Percentiles rank a stretch among this genome's conserved stretches.
phyloP scores from a whole-genome alignment of 1,139 yeast genomes.

The Candida neerlandica region DNA sequence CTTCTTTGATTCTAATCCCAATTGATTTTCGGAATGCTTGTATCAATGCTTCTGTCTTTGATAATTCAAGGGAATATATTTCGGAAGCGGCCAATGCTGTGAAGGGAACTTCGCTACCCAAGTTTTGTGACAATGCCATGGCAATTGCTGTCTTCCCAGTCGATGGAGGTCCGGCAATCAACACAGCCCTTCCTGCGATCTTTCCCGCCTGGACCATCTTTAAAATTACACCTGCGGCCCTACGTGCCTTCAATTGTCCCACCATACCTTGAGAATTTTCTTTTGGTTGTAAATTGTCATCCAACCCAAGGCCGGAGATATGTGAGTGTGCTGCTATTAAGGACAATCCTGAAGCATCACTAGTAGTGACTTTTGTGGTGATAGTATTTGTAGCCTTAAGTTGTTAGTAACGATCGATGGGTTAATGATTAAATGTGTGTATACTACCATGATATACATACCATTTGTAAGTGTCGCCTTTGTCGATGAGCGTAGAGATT shows the following conservation, averaged over 20 bases:
- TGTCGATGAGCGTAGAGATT: too few relatives aligned
- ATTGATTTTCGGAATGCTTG: constrained; percentile 96
- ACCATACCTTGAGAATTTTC: constrained; percentile 92
- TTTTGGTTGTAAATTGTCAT: constrained; percentile 84
- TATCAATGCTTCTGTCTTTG: constrained; percentile 93
- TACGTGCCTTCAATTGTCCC: constrained; percentile 92
- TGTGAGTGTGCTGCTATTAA: constrained; percentile 97
- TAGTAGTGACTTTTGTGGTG: constrained; percentile 39
- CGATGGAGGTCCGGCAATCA: constrained; percentile 97
- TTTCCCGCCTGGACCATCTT: constrained; percentile 93
- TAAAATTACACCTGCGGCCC: constrained; percentile 91
- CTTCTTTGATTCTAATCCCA: constrained; percentile 94
- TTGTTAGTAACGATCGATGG: too few relatives aligned
- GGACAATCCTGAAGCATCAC: constrained; percentile 59
- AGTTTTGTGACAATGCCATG: constrained; percentile 88
- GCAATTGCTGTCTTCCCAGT: constrained; percentile 99
- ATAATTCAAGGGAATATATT: constrained; percentile 84
- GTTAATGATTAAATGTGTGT: too few relatives aligned
- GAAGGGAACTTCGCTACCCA: constrained; percentile 93
- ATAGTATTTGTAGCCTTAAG: constrained; percentile 25
- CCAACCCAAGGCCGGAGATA: constrained; percentile 91
- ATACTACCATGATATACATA: too few relatives aligned
- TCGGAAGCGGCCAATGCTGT: constrained; percentile 95
- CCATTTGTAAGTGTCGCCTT: too few relatives aligned
- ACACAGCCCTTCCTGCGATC: constrained; percentile 95